Percentiles rank a stretch among this genome's conserved stretches.
phyloP scores from a whole-genome alignment of 202 grass and related monocot species.

The Eragrostis tef region DNA sequence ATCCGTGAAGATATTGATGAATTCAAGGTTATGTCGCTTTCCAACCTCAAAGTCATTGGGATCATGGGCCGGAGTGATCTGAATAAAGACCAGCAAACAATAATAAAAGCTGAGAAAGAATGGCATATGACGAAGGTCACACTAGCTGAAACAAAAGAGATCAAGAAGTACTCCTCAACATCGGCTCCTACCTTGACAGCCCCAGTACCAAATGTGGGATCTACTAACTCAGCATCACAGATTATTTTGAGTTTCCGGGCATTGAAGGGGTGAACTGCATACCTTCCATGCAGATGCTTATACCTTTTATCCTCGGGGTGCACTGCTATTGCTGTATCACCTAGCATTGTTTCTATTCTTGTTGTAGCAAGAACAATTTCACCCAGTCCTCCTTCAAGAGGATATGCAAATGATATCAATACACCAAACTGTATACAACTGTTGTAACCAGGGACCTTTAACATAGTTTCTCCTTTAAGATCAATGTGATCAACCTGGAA shows the following conservation, averaged over 20 bases:
- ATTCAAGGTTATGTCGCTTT: constrained; percentile 88
- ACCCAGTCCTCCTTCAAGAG: constrained; percentile 74
- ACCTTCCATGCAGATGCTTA: constrained; percentile 78
- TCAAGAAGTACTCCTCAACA: constrained; percentile 30
- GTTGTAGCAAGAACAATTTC: constrained; percentile 91
- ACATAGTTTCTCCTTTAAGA: constrained; percentile 74
- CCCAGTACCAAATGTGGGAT: constrained; percentile 83
- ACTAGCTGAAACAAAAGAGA: constrained; percentile 21
- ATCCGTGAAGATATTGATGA: constrained; percentile 89
- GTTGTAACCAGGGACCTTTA: constrained; percentile 76
- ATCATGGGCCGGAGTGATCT: constrained; percentile 97
- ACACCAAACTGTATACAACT: constrained; percentile 80
- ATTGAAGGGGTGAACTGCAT: constrained; percentile 85
- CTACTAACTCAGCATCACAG: constrained; percentile 77
- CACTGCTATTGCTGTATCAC: constrained; percentile 87
- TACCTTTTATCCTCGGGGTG: constrained; percentile 81
- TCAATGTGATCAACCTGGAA: constrained; percentile 82
- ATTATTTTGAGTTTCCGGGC: constrained; percentile 74
- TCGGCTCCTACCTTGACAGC: constrained; percentile 74
- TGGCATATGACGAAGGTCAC: constrained; percentile 6
- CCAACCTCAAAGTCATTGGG: constrained; percentile 95
- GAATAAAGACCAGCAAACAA: constrained; percentile 45
- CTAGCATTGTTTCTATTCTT: constrained; percentile 90
- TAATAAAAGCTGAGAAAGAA: constrained; percentile 4
- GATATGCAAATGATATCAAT: constrained; percentile 90